A percentile compares a stretch with the other conserved stretches of the same genome.
Evolutionary conservation across 179 eudicot genomes (phyloP).

Genomic region (Drosera spatulata): DNA sequence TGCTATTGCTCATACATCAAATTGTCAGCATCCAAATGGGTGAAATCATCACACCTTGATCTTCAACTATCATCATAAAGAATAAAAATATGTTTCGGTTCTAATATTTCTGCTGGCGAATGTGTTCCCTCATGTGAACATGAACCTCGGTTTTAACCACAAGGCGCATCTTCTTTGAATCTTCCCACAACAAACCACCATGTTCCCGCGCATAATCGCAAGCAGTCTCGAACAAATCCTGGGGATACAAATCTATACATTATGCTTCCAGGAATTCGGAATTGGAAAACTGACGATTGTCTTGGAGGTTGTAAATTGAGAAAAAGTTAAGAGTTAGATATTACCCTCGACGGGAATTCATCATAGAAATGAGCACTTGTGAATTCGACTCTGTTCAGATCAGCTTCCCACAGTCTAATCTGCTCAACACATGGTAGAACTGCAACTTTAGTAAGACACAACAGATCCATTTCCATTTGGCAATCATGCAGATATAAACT

Average conservation of each 20-base stretch:
- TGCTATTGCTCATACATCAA: too few relatives aligned
- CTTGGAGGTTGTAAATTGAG: conserved; percentile 25
- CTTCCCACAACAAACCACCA: conserved; percentile 70
- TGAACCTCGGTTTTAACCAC: conserved; percentile 60
- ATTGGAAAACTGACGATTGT: conserved; percentile 19
- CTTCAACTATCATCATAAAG: too few relatives aligned
- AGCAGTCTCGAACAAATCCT: conserved; percentile 89
- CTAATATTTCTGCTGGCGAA: conserved; percentile 40
- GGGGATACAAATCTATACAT: background rate
- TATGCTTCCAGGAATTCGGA: background rate
- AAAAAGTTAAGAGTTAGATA: too few relatives aligned
- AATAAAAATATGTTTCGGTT: background rate
- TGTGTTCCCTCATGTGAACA: conserved; percentile 57
- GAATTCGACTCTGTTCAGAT: conserved; percentile 80
- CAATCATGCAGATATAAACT: background rate
- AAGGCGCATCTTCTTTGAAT: conserved; percentile 59
- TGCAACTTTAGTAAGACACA: conserved; percentile 4
- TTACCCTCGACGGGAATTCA: conserved; percentile 28
- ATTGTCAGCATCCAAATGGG: too few relatives aligned
- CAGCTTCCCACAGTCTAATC: conserved; percentile 97
- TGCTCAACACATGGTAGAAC: conserved; percentile 18
- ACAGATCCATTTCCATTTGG: background rate
- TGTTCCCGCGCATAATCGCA: conserved; percentile 80
- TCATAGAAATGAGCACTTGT: conserved; percentile 65
- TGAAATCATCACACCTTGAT: too few relatives aligned